Evolutionary conservation across 2,329 filamentous ascomycete species (phyloP).

Genomic region (Penicillium sclerotiorum): DNA sequence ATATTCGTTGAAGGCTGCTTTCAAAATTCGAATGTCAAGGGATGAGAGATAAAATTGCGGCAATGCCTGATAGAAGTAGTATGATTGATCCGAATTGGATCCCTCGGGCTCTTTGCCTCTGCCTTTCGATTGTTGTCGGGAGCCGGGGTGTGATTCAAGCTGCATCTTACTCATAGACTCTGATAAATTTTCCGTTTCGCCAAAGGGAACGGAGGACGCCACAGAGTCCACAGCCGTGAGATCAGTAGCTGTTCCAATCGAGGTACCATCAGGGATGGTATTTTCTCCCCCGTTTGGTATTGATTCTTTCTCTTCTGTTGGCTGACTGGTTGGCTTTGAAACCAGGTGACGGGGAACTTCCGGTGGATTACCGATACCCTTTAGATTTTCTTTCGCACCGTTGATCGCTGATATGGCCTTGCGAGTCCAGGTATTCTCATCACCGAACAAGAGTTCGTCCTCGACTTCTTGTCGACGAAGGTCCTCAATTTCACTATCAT

Average conservation of each 20-base stretch:
- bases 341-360: slow-evolving; percentile 54
- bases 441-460: slow-evolving; percentile 88
- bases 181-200: slow-evolving; percentile 27
- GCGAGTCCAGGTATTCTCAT: slow-evolving; percentile 89
- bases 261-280: slow-evolving; percentile 38
- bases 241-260: no score
- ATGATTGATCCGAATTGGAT: slow-evolving; percentile 56
- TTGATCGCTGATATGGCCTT: slow-evolving; percentile 77
- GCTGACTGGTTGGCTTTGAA: slow-evolving; percentile 50
- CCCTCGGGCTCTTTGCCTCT: slow-evolving; percentile 40
- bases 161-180: slow-evolving; percentile 27
- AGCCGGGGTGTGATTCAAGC: slow-evolving; percentile 16
- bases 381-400: slow-evolving; percentile 74
- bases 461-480: slow-evolving; percentile 77
- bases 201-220: slow-evolving; percentile 15
- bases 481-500: slow-evolving; percentile 74
- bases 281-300: slow-evolving; percentile 57
- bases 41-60: slow-evolving; percentile 89
- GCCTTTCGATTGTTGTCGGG: slow-evolving; percentile 30
- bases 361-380: slow-evolving; percentile 68
- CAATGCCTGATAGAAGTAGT: slow-evolving; percentile 85
- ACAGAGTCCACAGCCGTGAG: slow-evolving; percentile 1
- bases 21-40: slow-evolving; percentile 88
- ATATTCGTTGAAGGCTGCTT: slow-evolving; percentile 84
- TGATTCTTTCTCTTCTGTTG: slow-evolving; percentile 53